Base-by-base conservation (phyloP, 441 rosid species). In the Arabidopsis hybrid region DNA sequence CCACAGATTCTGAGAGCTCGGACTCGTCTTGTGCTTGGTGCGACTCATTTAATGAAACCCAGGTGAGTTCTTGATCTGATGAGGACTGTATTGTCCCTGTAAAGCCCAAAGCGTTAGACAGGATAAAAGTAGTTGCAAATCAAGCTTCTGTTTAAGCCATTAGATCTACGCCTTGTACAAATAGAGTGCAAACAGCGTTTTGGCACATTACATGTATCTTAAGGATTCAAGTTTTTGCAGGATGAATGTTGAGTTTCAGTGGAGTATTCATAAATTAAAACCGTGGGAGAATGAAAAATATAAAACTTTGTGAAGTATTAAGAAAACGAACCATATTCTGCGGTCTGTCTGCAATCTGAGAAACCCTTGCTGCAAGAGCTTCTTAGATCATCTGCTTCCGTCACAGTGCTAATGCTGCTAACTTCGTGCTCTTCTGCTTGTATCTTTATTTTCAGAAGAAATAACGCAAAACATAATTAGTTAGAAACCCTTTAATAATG, bases 1-100 rank as follows among this genome's bases (percentile, higher is more conserved):
- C 78, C 45, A 84, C 86, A 7, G 83, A 77, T 67, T 86, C 88
- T 34, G 90, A 84, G 65, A 85, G 69, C 72, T 85, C 89, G 1
- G 75, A 66, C 78, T 80, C 88, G 6, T 58, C 77, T 71, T 74
- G 91, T 26, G 55, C 58, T 40, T 63, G 72, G 34, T 53, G 63
- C 55, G 78, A 74, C 72, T 78, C 82, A 53, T 69, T 65, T 21
- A 21, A 21, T 64, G 83, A 68, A 38, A 40, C 10, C 67, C 70
- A 72, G 51, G 58, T 64, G 59, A 50, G 61, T 49, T 73, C 70
- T 66, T 60, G 73, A 45, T 69, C 79, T 59, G 74, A 71, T 61
- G 73, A 45, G 60, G 63, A 67, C 31, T 69, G 76, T 83, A 67
- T 69, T 42, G 71, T 66, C 69, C 84, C 89, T 85, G 84, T 52